Conservation (phyloP, 202 grass and related monocot species). For the Schoenoplectus tabernaemontani region DNA sequence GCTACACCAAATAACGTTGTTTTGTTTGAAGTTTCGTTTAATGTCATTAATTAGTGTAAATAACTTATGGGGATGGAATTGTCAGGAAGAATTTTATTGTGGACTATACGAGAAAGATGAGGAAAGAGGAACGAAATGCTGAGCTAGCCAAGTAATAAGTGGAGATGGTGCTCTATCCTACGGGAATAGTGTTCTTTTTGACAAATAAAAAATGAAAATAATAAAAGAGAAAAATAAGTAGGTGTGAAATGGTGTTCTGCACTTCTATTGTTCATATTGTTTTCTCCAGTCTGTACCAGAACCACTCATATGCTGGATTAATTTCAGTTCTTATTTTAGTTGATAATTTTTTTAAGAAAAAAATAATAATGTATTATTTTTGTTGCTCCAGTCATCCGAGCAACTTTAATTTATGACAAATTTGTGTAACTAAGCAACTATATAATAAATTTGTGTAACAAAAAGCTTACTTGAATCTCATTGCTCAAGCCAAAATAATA, state of each 20-base stretch:
- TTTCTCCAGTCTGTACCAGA: background rate
- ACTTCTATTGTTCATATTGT: background rate
- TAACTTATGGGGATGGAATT: background rate
- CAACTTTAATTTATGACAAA: too few species aligned
- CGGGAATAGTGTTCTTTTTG: background rate
- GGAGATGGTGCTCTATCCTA: background rate
- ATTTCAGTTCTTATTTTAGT: too few species aligned
- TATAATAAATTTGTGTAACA: too few species aligned
- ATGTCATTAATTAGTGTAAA: constrained; percentile 3
- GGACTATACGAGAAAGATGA: background rate
- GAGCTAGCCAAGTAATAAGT: background rate
- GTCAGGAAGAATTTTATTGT: constrained; percentile 13
- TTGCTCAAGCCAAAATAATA: too few species aligned
- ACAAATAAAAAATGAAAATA: too few species aligned
- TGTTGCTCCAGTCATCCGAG: too few species aligned
- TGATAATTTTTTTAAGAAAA: too few species aligned
- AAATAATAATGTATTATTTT: too few species aligned
- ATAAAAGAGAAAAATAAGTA: background rate
- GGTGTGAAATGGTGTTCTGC: too few species aligned
- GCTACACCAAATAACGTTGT: background rate
- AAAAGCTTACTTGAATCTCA: too few species aligned
- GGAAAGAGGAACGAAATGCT: background rate
- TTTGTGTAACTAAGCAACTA: too few species aligned
- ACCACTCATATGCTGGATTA: background rate
- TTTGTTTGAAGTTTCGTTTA: background rate